Evolutionary conservation across 2,329 filamentous ascomycete genomes (phyloP).

Genomic region (Fusarium chaquense): DNA sequence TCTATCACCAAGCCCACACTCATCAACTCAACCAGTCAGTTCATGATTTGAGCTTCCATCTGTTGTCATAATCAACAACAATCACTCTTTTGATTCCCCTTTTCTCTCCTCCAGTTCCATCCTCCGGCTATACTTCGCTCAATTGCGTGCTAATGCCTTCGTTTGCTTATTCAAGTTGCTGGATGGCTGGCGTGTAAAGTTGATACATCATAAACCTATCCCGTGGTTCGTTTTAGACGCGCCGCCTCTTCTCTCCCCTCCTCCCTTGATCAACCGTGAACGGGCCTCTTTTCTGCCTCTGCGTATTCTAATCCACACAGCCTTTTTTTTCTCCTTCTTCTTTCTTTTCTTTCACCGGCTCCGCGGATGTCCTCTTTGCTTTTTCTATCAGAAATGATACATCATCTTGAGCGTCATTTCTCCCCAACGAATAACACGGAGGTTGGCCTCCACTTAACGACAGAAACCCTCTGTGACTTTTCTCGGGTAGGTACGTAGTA

Average conservation of each 20-base stretch:
- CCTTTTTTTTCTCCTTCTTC: neutral
- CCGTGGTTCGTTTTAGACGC: constrained; percentile 30
- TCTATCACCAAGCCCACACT: constrained; percentile 17
- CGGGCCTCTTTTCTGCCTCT: neutral
- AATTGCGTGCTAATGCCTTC: neutral
- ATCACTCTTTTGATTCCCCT: neutral
- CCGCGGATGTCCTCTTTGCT: constrained; percentile 12
- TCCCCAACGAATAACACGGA: constrained; percentile 15
- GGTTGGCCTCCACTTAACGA: constrained; percentile 9
- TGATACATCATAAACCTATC: constrained; percentile 38
- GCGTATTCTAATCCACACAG: neutral
- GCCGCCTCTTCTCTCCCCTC: constrained; percentile 7
- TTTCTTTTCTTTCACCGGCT: constrained; percentile 18
- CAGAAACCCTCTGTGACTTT: constrained; percentile 9
- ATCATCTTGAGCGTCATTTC: constrained; percentile 29
- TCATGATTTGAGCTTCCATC: neutral
- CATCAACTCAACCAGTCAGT: neutral
- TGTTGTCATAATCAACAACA: neutral
- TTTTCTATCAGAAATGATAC: constrained; percentile 28
- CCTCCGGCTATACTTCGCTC: neutral
- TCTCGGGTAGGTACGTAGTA: neutral
- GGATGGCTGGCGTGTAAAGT: constrained; percentile 16
- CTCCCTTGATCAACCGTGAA: constrained; percentile 10
- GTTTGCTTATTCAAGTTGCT: neutral
- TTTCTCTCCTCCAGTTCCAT: neutral